Evolutionary conservation across 2,329 filamentous ascomycete genomes (phyloP).

Genomic region (Bipolaris oryzae): DNA sequence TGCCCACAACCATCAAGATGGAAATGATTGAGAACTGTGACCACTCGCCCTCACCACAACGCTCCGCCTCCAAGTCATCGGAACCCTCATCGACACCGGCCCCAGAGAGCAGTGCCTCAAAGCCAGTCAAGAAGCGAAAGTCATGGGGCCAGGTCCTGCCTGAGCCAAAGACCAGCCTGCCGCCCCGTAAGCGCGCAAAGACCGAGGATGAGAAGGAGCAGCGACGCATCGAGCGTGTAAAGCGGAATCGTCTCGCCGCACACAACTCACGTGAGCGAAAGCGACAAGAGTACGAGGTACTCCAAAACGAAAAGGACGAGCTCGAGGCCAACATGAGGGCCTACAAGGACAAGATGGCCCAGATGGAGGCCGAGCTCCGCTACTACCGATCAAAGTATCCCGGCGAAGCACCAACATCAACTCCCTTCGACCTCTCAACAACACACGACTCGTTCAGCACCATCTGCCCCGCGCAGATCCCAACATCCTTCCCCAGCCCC

Average conservation of each 20-base stretch:
- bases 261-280: slow-evolving; percentile 97
- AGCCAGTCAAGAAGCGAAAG: slow-evolving; percentile 89
- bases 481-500: slow-evolving; percentile 45
- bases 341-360: slow-evolving; percentile 55
- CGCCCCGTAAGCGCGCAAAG: slow-evolving; percentile 95
- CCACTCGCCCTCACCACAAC: slow-evolving; percentile 29
- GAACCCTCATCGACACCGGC: slow-evolving; percentile 29
- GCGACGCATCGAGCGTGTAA: slow-evolving; percentile 93
- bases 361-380: slow-evolving; percentile 57
- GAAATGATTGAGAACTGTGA: slow-evolving; percentile 47
- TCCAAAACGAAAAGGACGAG: slow-evolving; percentile 68
- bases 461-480: slow-evolving; percentile 45
- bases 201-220: slow-evolving; percentile 99
- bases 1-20: slow-evolving; percentile 50
- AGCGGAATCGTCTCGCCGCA: slow-evolving; percentile 92
- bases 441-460: slow-evolving; percentile 34
- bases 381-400: slow-evolving; percentile 44
- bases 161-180: slow-evolving; percentile 94
- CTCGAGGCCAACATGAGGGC: slow-evolving; percentile 69
- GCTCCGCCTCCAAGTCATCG: slow-evolving; percentile 22
- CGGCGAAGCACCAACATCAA: slow-evolving; percentile 31
- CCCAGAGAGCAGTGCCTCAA: slow-evolving; percentile 48
- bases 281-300: slow-evolving; percentile 83
- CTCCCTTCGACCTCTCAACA: slow-evolving; percentile 29
- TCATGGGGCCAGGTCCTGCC: slow-evolving; percentile 98